These are phyloP conservation scores for Exophiala phaeomuriformis DNA, from an alignment of 2,329 filamentous ascomycete species.

Conservation along the genomic window DNA sequence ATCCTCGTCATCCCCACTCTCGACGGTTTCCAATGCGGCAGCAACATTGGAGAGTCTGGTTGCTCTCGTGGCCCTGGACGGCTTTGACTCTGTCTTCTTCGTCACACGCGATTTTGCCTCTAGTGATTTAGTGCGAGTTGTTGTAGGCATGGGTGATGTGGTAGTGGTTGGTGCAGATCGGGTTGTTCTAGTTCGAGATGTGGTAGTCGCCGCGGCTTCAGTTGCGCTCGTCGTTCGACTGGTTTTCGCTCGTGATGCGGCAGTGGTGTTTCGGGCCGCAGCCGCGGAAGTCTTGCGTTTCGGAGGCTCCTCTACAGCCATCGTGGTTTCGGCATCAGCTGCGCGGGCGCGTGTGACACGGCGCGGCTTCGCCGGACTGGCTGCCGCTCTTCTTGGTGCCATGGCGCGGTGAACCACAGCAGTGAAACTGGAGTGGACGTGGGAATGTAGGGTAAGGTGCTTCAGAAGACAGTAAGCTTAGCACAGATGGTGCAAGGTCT, in stretches of 20 bases:
- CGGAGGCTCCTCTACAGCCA: slow-evolving; percentile 7
- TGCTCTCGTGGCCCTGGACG: slow-evolving; percentile 1
- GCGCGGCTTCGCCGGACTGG: slow-evolving; percentile 29
- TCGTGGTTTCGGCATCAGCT: slow-evolving; percentile 17
- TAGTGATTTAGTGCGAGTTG: slow-evolving; percentile 21
- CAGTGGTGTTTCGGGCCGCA: neutral
- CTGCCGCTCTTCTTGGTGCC: slow-evolving; percentile 23
- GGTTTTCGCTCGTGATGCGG: slow-evolving; percentile 8
- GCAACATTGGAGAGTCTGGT: slow-evolving; percentile 1
- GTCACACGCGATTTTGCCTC: slow-evolving; percentile 20
- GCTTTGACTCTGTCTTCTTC: slow-evolving; percentile 15
- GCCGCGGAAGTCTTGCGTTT: slow-evolving; percentile 8
- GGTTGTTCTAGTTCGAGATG: slow-evolving; percentile 20
- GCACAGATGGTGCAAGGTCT: neutral
- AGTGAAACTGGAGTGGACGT: neutral
- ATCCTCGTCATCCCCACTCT: slow-evolving; percentile 6
- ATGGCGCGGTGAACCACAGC: slow-evolving; percentile 1
- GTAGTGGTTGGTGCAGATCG: neutral
- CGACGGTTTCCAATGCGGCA: neutral
- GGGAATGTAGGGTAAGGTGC: neutral
- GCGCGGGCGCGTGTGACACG: slow-evolving; percentile 32
- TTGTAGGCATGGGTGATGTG: slow-evolving; percentile 15
- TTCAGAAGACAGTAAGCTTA: neutral
- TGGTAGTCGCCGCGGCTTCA: slow-evolving; percentile 17
- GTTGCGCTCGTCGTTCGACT: slow-evolving; percentile 15